phyloP scores from a whole-genome alignment of 2,329 filamentous ascomycete genomes.

The Scedosporium dehoogii region DNA sequence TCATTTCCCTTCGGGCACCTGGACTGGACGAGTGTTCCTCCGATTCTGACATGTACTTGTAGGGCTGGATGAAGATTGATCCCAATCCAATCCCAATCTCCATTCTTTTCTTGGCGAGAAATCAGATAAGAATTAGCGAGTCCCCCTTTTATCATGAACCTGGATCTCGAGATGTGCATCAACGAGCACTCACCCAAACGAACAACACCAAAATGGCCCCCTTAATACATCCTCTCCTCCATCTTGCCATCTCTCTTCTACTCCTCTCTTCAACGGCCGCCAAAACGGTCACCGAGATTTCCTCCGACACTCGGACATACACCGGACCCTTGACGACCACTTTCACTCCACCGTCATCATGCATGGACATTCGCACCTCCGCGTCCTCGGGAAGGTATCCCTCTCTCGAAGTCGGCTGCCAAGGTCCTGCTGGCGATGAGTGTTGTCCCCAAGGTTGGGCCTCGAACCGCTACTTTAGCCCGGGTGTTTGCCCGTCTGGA shows the following conservation, averaged over 20 bases:
- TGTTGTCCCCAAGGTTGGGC: background rate
- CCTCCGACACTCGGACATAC: background rate
- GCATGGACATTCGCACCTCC: background rate
- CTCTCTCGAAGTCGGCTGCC: background rate
- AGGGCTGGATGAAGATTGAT: no score
- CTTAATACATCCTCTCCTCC: background rate
- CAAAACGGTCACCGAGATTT: background rate
- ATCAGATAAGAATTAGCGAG: no score
- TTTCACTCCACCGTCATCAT: background rate
- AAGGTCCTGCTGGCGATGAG: background rate
- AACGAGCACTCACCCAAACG: no score
- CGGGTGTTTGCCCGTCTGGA: background rate
- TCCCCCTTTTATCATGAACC: no score
- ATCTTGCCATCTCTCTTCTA: background rate
- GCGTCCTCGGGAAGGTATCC: background rate
- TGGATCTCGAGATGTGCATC: no score
- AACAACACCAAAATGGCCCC: background rate
- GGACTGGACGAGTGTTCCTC: background rate
- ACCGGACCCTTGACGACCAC: background rate
- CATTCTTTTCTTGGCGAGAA: background rate
- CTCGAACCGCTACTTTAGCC: background rate
- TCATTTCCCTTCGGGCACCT: no score
- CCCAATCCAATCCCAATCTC: no score
- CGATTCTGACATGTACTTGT: background rate
- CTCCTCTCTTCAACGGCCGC: background rate